Evolutionary conservation across 768 basidiomycete genomes (phyloP), one percentile per base, ranked within the genome.

Genomic region (Coprinopsis strossmayeri): DNA sequence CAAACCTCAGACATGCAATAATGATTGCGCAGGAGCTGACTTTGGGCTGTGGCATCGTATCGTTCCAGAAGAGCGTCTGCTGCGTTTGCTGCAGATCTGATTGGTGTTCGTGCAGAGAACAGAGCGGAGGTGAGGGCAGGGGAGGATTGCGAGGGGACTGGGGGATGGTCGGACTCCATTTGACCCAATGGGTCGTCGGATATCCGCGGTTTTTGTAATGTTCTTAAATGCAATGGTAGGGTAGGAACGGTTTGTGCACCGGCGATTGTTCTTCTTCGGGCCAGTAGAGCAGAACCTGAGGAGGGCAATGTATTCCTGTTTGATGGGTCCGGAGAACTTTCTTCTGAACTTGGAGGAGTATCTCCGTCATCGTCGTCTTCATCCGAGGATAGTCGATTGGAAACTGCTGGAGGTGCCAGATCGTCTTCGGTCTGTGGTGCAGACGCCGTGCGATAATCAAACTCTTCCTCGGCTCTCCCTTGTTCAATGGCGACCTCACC

Each of bases 401-500:
- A 25, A 28, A 35, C 30, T 9, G 51, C 21, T 32, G 23, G 18
- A 49, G 52, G 59, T 41, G 66, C 62, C 40, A 69, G 57, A 15
- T 74, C 76, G 28, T 76, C 74, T 34, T 78, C 76, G 34, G 73
- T 71, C 5, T 65, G 64, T 12, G 66, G 57, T 54, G 79, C 72
- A 20, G 79, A 59, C 53, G 78, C 78, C 59, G 70, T 74, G 18
- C 71, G 61, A 48, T 72, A 68, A 48, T 65, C 63, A 1, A 69
- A 71, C n/a, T 76, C 73, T 46, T 87, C 84, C 51, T 85, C 82
- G 45, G 76, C 72, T 15, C 91, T 75, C 1, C 94, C 94, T 67
- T 98, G 95, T 55, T 91, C 91, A 43, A 98, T 69, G 1, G 91
- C 88, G 43, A 95, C 84, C 52, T 86, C 68, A 3, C 94, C 93